phyloP scores from a whole-genome alignment of 2,329 filamentous ascomycete species.

The Aspergillus ochraceoroseus region DNA sequence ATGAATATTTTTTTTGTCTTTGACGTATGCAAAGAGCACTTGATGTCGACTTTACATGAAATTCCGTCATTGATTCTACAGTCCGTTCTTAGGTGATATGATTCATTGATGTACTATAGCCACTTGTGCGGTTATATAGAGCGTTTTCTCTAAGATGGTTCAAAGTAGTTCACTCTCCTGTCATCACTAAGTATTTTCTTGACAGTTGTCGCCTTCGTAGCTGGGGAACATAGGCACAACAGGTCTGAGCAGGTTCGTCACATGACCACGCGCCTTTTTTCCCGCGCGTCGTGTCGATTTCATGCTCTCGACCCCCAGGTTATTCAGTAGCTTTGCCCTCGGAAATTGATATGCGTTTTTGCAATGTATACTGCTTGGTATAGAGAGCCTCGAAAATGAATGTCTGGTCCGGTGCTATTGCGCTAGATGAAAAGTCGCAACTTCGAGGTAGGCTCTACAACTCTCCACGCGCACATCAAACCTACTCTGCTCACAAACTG shows the following conservation, averaged over 20 bases:
- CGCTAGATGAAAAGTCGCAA: conserved; percentile 24
- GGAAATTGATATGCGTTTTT: conserved; percentile 1
- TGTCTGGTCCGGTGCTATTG: conserved; percentile 37
- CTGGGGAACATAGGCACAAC: no score
- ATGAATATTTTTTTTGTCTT: conserved; percentile 22
- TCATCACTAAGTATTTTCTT: not conserved
- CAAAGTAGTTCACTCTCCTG: not conserved
- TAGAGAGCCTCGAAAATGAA: conserved; percentile 30
- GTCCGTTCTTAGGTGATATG: conserved; percentile 14
- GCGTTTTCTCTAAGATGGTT: conserved; percentile 8
- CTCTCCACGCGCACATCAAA: not conserved
- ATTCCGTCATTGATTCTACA: conserved; percentile 10
- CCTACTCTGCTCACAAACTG: conserved; percentile 14
- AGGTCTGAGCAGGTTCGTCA: no score
- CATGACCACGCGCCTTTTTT: conserved; percentile 9
- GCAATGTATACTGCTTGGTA: conserved; percentile 15
- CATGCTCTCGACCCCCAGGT: conserved; percentile 3
- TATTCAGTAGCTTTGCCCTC: not conserved
- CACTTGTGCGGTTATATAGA: conserved; percentile 20
- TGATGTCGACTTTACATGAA: conserved; percentile 21
- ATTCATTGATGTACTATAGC: conserved; percentile 23
- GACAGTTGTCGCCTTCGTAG: no score
- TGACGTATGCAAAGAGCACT: conserved; percentile 22
- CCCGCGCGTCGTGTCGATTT: conserved; percentile 4
- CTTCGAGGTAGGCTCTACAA: conserved; percentile 29